A percentile compares a stretch with the other conserved stretches of the same genome.
Conservation (phyloP, 2,329 filamentous ascomycete species). For the Salinomyces thailandicus region DNA sequence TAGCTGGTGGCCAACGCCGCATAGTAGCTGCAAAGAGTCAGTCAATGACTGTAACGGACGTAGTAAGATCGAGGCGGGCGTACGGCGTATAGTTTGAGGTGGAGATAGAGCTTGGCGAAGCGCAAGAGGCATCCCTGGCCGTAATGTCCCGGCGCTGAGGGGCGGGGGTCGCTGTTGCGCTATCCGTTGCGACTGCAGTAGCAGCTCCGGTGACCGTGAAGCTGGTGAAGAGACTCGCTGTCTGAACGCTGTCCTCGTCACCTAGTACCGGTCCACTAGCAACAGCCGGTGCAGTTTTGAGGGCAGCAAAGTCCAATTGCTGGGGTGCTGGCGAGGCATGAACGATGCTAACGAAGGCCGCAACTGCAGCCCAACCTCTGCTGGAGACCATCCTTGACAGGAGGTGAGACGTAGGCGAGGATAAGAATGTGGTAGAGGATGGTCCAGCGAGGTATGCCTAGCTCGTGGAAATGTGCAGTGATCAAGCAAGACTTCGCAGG, state of each 20-base stretch:
- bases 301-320: slow-evolving; percentile 9
- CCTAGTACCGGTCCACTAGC: slow-evolving; percentile 10
- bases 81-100: not conserved
- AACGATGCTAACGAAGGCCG: not conserved
- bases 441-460: too few relatives aligned
- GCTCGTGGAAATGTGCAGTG: too few relatives aligned
- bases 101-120: not conserved
- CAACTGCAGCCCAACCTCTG: not conserved
- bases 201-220: slow-evolving; percentile 3
- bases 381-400: not conserved
- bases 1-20: slow-evolving; percentile 15
- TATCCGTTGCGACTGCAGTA: slow-evolving; percentile 11
- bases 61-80: too few relatives aligned
- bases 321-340: not conserved
- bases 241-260: slow-evolving; percentile 8
- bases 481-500: too few relatives aligned
- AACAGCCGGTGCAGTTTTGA: slow-evolving; percentile 13
- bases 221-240: slow-evolving; percentile 12
- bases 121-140: not conserved
- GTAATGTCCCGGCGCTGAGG: not conserved
- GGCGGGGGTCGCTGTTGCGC: slow-evolving; percentile 5
- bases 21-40: slow-evolving; percentile 16
- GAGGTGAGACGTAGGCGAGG: too few relatives aligned
- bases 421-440: too few relatives aligned
- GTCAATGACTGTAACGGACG: too few relatives aligned